Base-by-base conservation (phyloP, 306 rosid species). In the Lithocarpus polystachyus region DNA sequence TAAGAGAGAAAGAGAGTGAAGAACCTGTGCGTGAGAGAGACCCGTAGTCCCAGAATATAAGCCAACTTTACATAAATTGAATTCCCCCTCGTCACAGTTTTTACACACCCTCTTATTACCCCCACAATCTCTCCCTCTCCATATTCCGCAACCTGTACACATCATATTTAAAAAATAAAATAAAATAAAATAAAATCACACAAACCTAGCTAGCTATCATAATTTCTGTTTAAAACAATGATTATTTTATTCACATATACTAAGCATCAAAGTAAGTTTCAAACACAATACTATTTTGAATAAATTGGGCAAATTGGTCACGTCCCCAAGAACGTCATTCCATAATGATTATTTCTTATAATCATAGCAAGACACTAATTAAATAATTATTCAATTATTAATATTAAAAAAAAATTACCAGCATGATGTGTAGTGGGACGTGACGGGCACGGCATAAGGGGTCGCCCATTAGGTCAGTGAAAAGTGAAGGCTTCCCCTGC, bases 11-110 rank as follows among this genome's bases (percentile, higher is more conserved):
- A 78, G 54, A 71, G 74, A 82, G 19, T 56, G n/a, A 22, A 68
- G 14, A 1, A 92, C 99, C 99, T 91, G 92, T 93, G 95, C 31
- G 79, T 78, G 0, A 87, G 92, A 43, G 98, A 95, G 85, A 95
- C 95, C 85, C 99, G 89, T 1, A 95, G 92, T 12, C 99, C 99
- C 88, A 95, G 80, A 77, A 95, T 84, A 86, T 92, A 94, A 77
- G 93, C 99, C 60, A 94, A 72, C 87, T 89, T 87, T 24, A 80
- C 90, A 77, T 75, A 87, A 75, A 67, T 79, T 15, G 89, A 89
- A 79, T 86, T 86, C 72, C 90, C 94, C 79, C 83, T 77, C 52
- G 94, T 79, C 29, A 89, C 99, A 77, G 88, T 87, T 77, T 95
- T 95, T 15, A 91, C 90, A 80, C 97, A 95, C n/a, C 97, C 99